A percentile compares a stretch with the other conserved stretches of the same genome.
Evolutionary conservation across 129 eudicot species (phyloP).

Genomic region (Flaveria robusta): DNA sequence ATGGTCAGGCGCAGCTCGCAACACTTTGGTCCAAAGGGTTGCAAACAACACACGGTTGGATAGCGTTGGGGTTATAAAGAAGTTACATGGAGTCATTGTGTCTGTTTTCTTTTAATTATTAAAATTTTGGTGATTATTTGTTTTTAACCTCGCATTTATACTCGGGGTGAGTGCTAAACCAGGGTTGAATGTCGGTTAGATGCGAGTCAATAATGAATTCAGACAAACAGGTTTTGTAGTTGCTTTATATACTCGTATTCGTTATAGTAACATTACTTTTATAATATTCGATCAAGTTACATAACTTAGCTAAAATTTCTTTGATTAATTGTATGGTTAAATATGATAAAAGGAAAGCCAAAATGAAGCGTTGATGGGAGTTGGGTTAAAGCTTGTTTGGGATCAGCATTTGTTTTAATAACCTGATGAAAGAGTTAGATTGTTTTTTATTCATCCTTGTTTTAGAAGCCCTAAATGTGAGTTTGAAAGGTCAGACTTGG

Average conservation of each 20-base stretch:
- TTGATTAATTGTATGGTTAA: background rate
- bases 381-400: no score
- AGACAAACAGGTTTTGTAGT: background rate
- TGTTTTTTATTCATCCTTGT: no score
- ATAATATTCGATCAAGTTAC: background rate
- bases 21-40: slow-evolving; percentile 82
- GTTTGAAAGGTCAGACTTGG: no score
- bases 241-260: background rate
- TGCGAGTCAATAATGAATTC: background rate
- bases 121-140: background rate
- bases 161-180: background rate
- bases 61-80: slow-evolving; percentile 22
- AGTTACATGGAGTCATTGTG: background rate
- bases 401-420: no score
- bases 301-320: background rate
- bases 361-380: background rate
- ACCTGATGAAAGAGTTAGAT: no score
- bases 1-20: slow-evolving; percentile 61
- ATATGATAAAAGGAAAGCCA: background rate
- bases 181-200: background rate
- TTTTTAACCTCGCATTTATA: background rate
- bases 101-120: background rate
- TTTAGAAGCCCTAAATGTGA: no score
- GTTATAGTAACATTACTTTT: background rate
- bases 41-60: slow-evolving; percentile 85